Conservation (phyloP, 805 yeast genomes). For the Maudiozyma bulderi region DNA sequence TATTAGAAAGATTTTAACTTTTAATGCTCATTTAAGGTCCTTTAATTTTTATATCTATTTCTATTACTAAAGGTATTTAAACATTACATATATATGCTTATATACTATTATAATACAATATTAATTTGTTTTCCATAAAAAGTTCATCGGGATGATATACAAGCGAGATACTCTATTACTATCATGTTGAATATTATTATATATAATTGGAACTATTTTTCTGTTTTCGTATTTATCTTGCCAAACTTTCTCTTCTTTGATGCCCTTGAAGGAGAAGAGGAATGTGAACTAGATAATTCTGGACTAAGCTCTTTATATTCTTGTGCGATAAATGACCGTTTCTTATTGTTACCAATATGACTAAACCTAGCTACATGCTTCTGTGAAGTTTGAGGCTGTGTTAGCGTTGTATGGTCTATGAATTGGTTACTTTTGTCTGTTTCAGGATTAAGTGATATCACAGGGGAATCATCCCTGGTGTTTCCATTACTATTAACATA, state of each 20-base stretch:
- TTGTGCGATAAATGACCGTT: too few species aligned
- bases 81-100: not conserved
- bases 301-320: too few species aligned
- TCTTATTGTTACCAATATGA: too few species aligned
- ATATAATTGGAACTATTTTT: not conserved
- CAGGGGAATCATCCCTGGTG: not conserved
- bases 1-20: not conserved
- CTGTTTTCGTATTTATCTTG: not conserved
- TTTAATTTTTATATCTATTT: not conserved
- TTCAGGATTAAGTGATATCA: not conserved
- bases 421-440: too few species aligned
- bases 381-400: too few species aligned
- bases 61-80: not conserved
- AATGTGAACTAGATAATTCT: too few species aligned
- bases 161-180: not conserved
- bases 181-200: not conserved
- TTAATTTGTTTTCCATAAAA: not conserved
- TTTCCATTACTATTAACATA: not conserved
- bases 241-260: conserved; percentile 3
- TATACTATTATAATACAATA: not conserved
- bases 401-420: too few species aligned
- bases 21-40: not conserved
- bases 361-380: too few species aligned
- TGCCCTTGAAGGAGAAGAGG: not conserved
- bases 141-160: not conserved